A percentile compares a stretch with the other conserved stretches of the same genome.
Conservation (phyloP, 2,329 filamentous ascomycete species). For the Chrysosporium queenslandicum region DNA sequence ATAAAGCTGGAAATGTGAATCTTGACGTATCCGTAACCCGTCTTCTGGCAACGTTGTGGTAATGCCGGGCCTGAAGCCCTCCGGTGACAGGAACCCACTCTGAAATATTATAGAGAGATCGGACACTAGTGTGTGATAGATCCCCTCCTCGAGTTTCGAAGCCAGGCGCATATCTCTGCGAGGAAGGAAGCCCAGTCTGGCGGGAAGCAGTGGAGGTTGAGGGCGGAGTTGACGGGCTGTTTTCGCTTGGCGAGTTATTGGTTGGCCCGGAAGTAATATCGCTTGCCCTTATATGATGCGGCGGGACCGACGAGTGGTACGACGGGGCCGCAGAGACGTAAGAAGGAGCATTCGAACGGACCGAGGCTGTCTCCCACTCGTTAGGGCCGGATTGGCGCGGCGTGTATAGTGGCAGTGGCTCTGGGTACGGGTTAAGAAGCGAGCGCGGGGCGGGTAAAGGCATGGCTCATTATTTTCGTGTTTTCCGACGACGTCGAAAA, state of each 20-base stretch:
- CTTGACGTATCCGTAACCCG: constrained; percentile 40
- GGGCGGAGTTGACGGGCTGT: constrained; percentile 4
- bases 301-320: constrained; percentile 43
- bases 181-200: constrained; percentile 16
- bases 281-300: constrained; percentile 13
- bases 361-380: constrained; percentile 58
- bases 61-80: constrained; percentile 50
- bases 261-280: constrained; percentile 1
- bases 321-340: constrained; percentile 58
- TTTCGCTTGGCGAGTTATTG: constrained; percentile 15
- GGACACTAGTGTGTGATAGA: constrained; percentile 19
- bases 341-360: constrained; percentile 58
- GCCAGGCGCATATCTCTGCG: constrained; percentile 42
- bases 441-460: constrained; percentile 16
- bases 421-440: constrained; percentile 16
- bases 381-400: constrained; percentile 13
- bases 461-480: constrained; percentile 9
- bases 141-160: constrained; percentile 23
- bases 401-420: constrained; percentile 18
- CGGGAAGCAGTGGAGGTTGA: not conserved
- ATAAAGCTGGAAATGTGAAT: constrained; percentile 17
- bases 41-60: constrained; percentile 54
- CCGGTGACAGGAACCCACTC: constrained; percentile 49
- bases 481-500: not conserved
- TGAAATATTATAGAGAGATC: constrained; percentile 48